phyloP scores from a whole-genome alignment of 306 rosid species.

The Styphnolobium japonicum region DNA sequence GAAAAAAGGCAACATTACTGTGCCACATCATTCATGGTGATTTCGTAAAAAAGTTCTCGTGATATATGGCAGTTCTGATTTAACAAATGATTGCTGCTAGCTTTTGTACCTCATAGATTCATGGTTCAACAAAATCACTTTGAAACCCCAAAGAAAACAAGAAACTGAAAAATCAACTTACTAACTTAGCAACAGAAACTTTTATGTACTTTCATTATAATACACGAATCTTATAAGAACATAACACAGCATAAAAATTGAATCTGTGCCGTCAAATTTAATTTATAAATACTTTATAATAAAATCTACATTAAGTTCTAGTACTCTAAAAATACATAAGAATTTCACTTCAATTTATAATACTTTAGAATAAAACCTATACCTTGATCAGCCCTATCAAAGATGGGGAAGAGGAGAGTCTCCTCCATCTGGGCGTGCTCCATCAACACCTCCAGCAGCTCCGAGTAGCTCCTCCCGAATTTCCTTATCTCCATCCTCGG shows the following conservation, averaged over 20 bases:
- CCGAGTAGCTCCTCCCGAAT: conserved; percentile 70
- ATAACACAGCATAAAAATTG: background rate
- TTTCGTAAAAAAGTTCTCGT: too few relatives aligned
- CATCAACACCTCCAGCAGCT: conserved; percentile 71
- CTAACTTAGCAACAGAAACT: too few relatives aligned
- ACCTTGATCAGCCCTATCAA: conserved; percentile 83
- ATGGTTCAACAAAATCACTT: background rate
- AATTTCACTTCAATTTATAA: too few relatives aligned
- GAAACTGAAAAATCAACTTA: background rate
- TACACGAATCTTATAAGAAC: background rate
- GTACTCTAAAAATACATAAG: too few relatives aligned
- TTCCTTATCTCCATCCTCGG: conserved; percentile 80
- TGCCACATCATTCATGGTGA: too few relatives aligned
- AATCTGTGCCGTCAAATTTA: background rate
- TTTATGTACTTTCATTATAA: too few relatives aligned
- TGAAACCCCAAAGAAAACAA: background rate
- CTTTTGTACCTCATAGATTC: background rate
- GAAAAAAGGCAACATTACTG: too few relatives aligned
- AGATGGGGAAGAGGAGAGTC: conserved; percentile 68
- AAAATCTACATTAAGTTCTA: too few relatives aligned
- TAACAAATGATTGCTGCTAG: background rate
- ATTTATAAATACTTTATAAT: background rate
- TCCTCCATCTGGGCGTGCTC: conserved; percentile 95
- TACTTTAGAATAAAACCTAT: too few relatives aligned
- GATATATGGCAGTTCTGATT: too few relatives aligned